These are phyloP conservation scores for Trametes punicea DNA, from an alignment of 768 basidiomycete species.

Conservation along the genomic window DNA sequence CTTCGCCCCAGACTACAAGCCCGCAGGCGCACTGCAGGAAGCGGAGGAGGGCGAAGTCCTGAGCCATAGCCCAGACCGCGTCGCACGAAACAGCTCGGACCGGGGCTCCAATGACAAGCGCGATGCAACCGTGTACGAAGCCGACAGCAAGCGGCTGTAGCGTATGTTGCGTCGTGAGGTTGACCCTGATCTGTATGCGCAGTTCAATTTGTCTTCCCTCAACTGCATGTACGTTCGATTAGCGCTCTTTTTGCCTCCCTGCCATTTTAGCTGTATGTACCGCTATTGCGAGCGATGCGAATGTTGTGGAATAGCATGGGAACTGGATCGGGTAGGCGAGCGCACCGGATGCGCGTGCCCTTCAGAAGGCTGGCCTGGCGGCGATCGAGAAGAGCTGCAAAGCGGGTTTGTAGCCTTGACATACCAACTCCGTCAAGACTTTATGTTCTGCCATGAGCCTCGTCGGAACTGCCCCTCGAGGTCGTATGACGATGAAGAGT, in stretches of 20 bases:
- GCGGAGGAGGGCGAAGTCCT: conserved; percentile 24
- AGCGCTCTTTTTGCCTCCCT: too few species aligned
- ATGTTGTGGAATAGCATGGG: not conserved
- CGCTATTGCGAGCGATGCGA: not conserved
- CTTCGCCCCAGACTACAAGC: conserved; percentile 51
- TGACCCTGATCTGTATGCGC: not conserved
- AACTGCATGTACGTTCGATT: not conserved
- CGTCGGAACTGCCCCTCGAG: too few species aligned
- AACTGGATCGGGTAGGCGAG: not conserved
- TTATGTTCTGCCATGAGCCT: too few species aligned
- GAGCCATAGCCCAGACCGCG: conserved; percentile 1
- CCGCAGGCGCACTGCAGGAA: conserved; percentile 19
- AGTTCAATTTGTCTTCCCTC: not conserved
- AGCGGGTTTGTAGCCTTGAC: too few species aligned
- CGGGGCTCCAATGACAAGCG: conserved; percentile 7
- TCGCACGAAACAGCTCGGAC: not conserved
- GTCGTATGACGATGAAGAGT: too few species aligned
- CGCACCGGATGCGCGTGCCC: not conserved
- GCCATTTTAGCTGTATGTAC: not conserved
- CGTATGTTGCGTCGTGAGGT: not conserved
- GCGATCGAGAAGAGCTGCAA: not conserved
- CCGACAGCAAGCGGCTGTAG: conserved; percentile 4
- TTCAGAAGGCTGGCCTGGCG: not conserved
- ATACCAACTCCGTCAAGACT: too few species aligned
- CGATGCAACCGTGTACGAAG: conserved; percentile 7